These are phyloP conservation scores for Cladophialophora immunda DNA, from an alignment of 2,329 filamentous ascomycete species.

Conservation along the genomic window DNA sequence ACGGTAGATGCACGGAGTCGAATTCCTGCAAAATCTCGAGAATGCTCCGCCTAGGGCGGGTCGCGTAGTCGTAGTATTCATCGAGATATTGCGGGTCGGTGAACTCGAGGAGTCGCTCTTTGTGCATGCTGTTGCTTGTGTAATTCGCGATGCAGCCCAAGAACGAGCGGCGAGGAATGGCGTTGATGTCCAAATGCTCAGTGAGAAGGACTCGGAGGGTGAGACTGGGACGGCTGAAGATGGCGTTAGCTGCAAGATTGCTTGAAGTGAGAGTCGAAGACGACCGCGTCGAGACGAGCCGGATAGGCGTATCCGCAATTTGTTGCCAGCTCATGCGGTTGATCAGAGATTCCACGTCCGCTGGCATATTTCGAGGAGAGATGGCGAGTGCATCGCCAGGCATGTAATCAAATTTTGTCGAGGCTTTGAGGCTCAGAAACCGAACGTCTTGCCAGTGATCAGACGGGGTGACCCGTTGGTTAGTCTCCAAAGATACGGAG, in stretches of 20 bases:
- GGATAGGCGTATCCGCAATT: conserved; percentile 74
- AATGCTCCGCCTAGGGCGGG: conserved; percentile 86
- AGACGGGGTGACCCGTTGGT: conserved; percentile 75
- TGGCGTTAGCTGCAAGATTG: conserved; percentile 47
- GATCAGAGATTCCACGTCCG: conserved; percentile 82
- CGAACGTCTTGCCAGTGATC: conserved; percentile 95
- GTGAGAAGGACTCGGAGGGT: conserved; percentile 80
- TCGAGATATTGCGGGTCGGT: conserved; percentile 80
- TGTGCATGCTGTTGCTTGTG: conserved; percentile 75
- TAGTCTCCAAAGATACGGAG: conserved; percentile 68
- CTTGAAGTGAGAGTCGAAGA: conserved; percentile 45
- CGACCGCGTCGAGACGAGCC: conserved; percentile 22
- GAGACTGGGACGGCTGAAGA: conserved; percentile 41
- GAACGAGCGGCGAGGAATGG: conserved; percentile 87
- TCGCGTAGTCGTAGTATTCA: conserved; percentile 95
- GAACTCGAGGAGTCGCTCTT: conserved; percentile 84
- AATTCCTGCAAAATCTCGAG: conserved; percentile 94
- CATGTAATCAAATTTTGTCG: conserved; percentile 57
- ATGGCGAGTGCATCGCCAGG: conserved; percentile 85
- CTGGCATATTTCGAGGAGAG: conserved; percentile 84
- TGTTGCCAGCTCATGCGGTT: conserved; percentile 78
- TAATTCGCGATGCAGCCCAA: conserved; percentile 81
- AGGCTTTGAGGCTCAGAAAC: conserved; percentile 69
- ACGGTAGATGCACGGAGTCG: conserved; percentile 80
- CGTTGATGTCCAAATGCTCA: conserved; percentile 86